phyloP scores from a whole-genome alignment of 345 rosid species.

The Populus pruinosa region DNA sequence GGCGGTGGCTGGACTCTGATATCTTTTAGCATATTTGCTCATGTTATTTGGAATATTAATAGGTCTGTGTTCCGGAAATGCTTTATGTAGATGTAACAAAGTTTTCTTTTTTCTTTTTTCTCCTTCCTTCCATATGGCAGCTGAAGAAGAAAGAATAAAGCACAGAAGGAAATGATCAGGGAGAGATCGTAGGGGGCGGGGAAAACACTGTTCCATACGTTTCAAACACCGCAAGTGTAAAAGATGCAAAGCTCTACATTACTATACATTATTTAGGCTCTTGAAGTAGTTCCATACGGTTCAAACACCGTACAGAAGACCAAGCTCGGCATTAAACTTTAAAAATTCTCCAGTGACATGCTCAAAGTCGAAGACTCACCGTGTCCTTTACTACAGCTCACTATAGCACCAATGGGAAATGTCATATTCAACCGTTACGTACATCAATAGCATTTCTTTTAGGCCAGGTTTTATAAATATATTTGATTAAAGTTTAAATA shows the following conservation, averaged over 20 bases:
- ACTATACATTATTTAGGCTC: no score
- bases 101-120: no score
- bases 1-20: no score
- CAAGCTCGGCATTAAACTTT: background rate
- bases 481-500: no score
- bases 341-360: background rate
- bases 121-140: background rate
- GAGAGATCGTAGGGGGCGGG: background rate
- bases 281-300: constrained; percentile 15
- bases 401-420: background rate
- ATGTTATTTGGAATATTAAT: no score
- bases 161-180: background rate
- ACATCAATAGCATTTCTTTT: background rate
- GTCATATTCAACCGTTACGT: background rate
- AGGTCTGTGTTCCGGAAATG: no score
- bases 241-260: no score
- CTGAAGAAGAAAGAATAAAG: background rate
- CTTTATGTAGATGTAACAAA: no score
- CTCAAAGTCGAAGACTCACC: no score
- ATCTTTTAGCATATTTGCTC: no score
- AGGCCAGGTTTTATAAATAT: no score
- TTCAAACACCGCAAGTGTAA: no score
- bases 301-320: background rate
- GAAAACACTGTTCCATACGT: background rate
- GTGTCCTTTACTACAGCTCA: background rate